Percentiles rank a stretch among this genome's conserved stretches.
Evolutionary conservation across 768 basidiomycete species (phyloP).

Genomic region (Lactifluus rugatus): DNA sequence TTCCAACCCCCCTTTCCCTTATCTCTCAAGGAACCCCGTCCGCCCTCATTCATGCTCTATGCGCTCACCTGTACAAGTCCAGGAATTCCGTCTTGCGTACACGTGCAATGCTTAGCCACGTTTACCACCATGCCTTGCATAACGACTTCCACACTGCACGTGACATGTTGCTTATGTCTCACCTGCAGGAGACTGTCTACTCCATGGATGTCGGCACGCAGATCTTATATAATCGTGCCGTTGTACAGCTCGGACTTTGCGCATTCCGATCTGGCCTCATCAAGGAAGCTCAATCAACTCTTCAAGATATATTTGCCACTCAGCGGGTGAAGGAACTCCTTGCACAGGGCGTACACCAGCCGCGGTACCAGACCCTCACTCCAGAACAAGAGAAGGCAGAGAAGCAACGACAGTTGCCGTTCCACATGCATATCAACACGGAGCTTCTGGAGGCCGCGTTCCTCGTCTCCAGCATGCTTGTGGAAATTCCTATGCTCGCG

Average conservation of each 20-base stretch:
- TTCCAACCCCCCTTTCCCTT: constrained; percentile 56
- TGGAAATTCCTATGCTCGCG: constrained; percentile 91
- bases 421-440: constrained; percentile 99
- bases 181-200: constrained; percentile 92
- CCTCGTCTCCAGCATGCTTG: constrained; percentile 96
- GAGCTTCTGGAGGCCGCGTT: constrained; percentile 96
- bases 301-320: constrained; percentile 93
- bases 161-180: constrained; percentile 98
- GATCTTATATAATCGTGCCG: constrained; percentile 94
- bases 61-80: constrained; percentile 87
- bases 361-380: constrained; percentile 75
- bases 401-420: constrained; percentile 89
- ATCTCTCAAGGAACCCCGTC: constrained; percentile 47
- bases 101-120: constrained; percentile 94
- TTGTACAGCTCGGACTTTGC: constrained; percentile 94
- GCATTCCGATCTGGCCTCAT: constrained; percentile 95
- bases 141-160: constrained; percentile 95
- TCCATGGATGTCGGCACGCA: constrained; percentile 96
- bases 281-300: constrained; percentile 83
- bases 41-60: constrained; percentile 77
- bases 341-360: constrained; percentile 92
- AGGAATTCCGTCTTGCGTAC: constrained; percentile 89
- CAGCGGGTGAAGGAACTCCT: constrained; percentile 96
- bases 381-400: constrained; percentile 98
- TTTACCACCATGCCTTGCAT: constrained; percentile 93